Evolutionary conservation across 2,329 filamentous ascomycete genomes (phyloP).

Genomic region (Botrytis fragariae): DNA sequence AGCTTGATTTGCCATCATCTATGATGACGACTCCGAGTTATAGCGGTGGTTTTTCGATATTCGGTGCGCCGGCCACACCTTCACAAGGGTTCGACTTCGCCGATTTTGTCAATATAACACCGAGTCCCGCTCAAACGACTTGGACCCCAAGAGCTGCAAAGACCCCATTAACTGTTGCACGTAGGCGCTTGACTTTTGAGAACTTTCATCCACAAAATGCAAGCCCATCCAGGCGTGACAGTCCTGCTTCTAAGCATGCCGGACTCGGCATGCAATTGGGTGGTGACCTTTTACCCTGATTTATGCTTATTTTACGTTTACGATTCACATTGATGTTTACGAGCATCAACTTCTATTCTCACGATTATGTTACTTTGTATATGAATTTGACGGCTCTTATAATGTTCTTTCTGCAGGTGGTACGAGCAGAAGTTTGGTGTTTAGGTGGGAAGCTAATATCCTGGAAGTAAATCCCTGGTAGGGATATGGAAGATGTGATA

Average conservation of each 20-base stretch:
- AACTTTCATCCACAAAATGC: constrained; percentile 27
- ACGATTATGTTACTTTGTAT: constrained; percentile 51
- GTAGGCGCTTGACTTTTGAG: constrained; percentile 36
- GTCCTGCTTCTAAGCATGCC: constrained; percentile 42
- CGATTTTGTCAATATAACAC: constrained; percentile 96
- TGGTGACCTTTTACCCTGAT: constrained; percentile 56
- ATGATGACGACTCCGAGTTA: constrained; percentile 85
- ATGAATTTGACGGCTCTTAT: constrained; percentile 23
- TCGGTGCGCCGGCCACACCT: constrained; percentile 71
- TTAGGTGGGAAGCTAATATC: constrained; percentile 13
- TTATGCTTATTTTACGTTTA: constrained; percentile 8
- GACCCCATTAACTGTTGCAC: constrained; percentile 33
- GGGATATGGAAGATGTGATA: not conserved
- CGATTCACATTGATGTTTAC: constrained; percentile 15
- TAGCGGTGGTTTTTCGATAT: constrained; percentile 62
- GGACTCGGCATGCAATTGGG: constrained; percentile 65
- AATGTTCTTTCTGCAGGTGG: constrained; percentile 17
- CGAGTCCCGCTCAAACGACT: constrained; percentile 84
- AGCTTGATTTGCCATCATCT: constrained; percentile 70
- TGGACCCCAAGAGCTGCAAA: constrained; percentile 51
- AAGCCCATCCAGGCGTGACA: constrained; percentile 27
- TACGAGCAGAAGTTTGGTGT: constrained; percentile 18
- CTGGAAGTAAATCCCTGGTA: not conserved
- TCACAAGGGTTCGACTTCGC: constrained; percentile 86
- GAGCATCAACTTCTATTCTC: constrained; percentile 43